Percentiles rank a stretch among this genome's conserved stretches.
phyloP scores from a whole-genome alignment of 2,329 filamentous ascomycete species.

The Pyrenophora tritici-repentis region DNA sequence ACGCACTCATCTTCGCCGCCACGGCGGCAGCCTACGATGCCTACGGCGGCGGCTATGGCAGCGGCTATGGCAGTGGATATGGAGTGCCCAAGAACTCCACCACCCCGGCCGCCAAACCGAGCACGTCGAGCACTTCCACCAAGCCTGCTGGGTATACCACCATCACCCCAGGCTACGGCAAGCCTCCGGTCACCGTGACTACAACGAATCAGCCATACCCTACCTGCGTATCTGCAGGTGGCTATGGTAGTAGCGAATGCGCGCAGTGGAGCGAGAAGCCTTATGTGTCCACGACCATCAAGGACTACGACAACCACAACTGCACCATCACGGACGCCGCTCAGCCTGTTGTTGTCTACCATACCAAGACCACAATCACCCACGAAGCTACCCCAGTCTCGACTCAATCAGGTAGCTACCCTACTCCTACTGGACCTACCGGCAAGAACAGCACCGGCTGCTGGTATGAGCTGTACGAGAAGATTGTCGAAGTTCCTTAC shows the following conservation, averaged over 20 bases:
- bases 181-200: slow-evolving; percentile 38
- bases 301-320: slow-evolving; percentile 32
- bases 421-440: slow-evolving; percentile 9
- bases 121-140: slow-evolving; percentile 14
- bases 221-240: slow-evolving; percentile 30
- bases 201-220: slow-evolving; percentile 39
- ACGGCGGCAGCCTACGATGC: slow-evolving; percentile 31
- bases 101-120: slow-evolving; percentile 14
- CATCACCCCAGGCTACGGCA: slow-evolving; percentile 32
- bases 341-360: slow-evolving; percentile 35
- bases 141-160: slow-evolving; percentile 34
- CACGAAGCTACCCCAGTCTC: slow-evolving; percentile 24
- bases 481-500: slow-evolving; percentile 34
- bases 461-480: slow-evolving; percentile 42
- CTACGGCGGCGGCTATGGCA: slow-evolving; percentile 9
- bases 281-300: slow-evolving; percentile 36
- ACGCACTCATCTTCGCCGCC: slow-evolving; percentile 33
- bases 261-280: slow-evolving; percentile 29
- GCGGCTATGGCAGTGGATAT: slow-evolving; percentile 3
- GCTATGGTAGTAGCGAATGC: slow-evolving; percentile 21
- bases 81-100: slow-evolving; percentile 14
- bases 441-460: slow-evolving; percentile 25
- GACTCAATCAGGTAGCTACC: slow-evolving; percentile 9
- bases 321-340: slow-evolving; percentile 35
- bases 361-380: slow-evolving; percentile 34